phyloP scores from a whole-genome alignment of 106 monocot genomes.

The Iris macrosiphon region DNA sequence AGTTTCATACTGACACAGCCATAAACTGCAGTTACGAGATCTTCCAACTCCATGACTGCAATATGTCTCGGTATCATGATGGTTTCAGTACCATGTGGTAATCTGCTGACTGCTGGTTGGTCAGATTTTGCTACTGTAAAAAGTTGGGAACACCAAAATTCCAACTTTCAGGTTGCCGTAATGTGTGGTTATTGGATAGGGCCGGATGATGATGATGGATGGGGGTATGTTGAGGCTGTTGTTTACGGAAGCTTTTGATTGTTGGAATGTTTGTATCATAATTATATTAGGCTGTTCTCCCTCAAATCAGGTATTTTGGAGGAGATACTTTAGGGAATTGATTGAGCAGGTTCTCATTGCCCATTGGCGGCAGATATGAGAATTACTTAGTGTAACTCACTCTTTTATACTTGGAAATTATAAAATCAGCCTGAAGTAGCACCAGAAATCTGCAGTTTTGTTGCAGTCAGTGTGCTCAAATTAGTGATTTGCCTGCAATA shows the following conservation, averaged over 20 bases:
- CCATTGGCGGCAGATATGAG: too few species aligned
- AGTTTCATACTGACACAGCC: neutral
- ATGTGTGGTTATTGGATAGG: slow-evolving; percentile 74
- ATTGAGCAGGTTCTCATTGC: too few species aligned
- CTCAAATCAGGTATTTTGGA: too few species aligned
- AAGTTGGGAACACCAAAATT: neutral
- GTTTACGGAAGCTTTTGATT: slow-evolving; percentile 27
- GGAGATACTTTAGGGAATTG: too few species aligned
- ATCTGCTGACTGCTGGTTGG: neutral
- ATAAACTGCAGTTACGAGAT: slow-evolving; percentile 2
- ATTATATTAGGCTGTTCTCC: too few species aligned
- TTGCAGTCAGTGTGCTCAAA: too few species aligned
- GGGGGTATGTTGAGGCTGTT: slow-evolving; percentile 63
- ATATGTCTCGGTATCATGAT: neutral
- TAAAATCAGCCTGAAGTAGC: too few species aligned
- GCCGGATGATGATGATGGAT: slow-evolving; percentile 69
- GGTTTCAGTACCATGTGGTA: neutral
- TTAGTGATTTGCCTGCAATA: too few species aligned
- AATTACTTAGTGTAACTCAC: too few species aligned
- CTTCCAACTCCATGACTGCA: neutral
- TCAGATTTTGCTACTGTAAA: neutral
- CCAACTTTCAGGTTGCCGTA: neutral
- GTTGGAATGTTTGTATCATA: too few species aligned
- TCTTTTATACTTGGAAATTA: too few species aligned
- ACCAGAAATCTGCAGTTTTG: too few species aligned